A percentile compares a stretch with the other conserved stretches of the same genome.
phyloP scores from a whole-genome alignment of 1,284 basidiomycete species.

The Termitomyces sp. region DNA sequence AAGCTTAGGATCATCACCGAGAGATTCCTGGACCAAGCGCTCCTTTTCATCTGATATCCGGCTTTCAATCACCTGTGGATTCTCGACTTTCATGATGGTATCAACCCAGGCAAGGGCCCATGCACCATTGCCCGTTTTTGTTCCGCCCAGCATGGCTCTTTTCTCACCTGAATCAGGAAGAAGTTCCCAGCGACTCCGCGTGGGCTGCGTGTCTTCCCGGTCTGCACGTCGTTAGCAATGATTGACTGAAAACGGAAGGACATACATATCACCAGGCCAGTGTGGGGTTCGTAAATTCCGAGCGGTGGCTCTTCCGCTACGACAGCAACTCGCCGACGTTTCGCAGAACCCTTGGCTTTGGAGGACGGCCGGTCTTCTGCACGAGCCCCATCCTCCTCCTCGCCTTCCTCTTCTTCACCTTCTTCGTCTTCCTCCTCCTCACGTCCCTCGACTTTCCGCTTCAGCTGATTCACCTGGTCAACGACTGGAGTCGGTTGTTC shows the following conservation, averaged over 20 bases:
- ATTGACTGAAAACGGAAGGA: constrained; percentile 12
- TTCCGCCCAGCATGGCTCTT: constrained; percentile 55
- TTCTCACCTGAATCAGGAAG: constrained; percentile 41
- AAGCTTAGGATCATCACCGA: neutral
- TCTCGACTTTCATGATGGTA: constrained; percentile 48
- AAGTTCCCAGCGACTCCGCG: constrained; percentile 54
- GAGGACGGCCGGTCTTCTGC: neutral
- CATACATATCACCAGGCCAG: constrained; percentile 64
- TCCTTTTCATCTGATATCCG: neutral
- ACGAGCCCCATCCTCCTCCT: constrained; percentile 18
- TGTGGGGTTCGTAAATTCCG: constrained; percentile 73
- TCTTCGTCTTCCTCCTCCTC: constrained; percentile 21
- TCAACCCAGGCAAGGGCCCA: constrained; percentile 79
- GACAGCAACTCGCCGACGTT: constrained; percentile 29
- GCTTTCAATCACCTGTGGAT: neutral
- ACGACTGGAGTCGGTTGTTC: constrained; percentile 25
- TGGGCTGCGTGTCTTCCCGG: constrained; percentile 68
- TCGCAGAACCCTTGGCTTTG: constrained; percentile 11
- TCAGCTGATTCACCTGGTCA: constrained; percentile 4
- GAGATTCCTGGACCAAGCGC: constrained; percentile 1
- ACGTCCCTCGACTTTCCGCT: constrained; percentile 22
- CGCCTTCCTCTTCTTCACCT: constrained; percentile 20
- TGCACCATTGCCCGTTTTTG: constrained; percentile 67
- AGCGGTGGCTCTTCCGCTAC: constrained; percentile 36
- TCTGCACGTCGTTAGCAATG: constrained; percentile 36